Evolutionary conservation across 257 asterid genomes (phyloP).

Genomic region (Solanum chilense): DNA sequence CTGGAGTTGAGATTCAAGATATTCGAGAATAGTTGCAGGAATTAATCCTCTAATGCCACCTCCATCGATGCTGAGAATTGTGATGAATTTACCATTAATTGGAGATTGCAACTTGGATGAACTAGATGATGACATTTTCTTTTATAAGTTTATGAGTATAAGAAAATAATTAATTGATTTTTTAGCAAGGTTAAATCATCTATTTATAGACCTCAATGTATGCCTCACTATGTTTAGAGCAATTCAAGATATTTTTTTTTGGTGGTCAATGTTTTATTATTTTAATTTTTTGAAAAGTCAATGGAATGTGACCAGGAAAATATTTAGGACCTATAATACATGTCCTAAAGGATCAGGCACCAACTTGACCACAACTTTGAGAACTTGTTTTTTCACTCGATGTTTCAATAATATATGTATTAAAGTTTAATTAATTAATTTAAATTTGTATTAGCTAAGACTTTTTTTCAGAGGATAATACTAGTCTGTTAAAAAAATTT

Average conservation of each 20-base stretch:
- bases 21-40: slow-evolving; percentile 35
- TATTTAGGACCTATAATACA: neutral
- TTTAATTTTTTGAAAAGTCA: neutral
- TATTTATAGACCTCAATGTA: neutral
- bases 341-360: neutral
- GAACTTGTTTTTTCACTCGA: neutral
- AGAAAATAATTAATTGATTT: neutral
- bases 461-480: fast-evolving
- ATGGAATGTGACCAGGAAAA: neutral
- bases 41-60: slow-evolving; percentile 53
- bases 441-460: fast-evolving
- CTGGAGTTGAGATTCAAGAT: neutral
- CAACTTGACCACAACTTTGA: neutral
- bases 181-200: neutral
- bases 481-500: no score
- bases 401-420: no score
- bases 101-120: slow-evolving; percentile 13
- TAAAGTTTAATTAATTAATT: no score
- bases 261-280: neutral
- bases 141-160: neutral
- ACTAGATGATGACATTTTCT: neutral
- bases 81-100: slow-evolving; percentile 13
- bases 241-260: neutral
- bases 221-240: neutral
- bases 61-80: slow-evolving; percentile 64